These are phyloP conservation scores for Penicillium fuscoglaucum DNA, from an alignment of 2,329 filamentous ascomycete species.

Conservation along the genomic window DNA sequence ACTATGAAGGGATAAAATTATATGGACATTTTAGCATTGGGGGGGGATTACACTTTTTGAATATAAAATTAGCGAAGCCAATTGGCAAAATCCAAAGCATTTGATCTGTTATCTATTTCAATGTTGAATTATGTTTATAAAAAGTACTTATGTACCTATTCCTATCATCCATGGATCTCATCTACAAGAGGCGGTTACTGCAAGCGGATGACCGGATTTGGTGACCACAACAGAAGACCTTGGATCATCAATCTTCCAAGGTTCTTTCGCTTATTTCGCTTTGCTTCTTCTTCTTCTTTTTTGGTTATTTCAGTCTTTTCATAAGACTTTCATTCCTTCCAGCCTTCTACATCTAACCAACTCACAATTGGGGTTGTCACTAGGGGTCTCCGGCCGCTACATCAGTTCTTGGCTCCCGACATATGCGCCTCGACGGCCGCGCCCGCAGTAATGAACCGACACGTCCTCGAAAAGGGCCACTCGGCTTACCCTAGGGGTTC, in stretches of 20 bases:
- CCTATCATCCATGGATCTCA: background rate
- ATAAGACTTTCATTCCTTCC: background rate
- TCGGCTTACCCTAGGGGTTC: conserved; percentile 67
- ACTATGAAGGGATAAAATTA: conserved; percentile 1
- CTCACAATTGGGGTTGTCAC: conserved; percentile 9
- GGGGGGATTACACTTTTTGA: background rate
- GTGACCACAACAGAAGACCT: conserved; percentile 12
- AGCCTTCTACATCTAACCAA: conserved; percentile 10
- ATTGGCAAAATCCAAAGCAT: background rate
- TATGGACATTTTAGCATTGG: conserved; percentile 2
- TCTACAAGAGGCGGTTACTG: conserved; percentile 6
- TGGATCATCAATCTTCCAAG: background rate
- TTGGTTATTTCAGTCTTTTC: conserved; percentile 1
- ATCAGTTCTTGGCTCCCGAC: conserved; percentile 4
- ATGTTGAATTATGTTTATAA: background rate
- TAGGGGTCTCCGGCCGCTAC: conserved; percentile 6
- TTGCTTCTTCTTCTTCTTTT: background rate
- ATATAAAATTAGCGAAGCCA: background rate
- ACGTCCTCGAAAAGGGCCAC: conserved; percentile 79
- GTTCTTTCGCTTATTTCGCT: background rate
- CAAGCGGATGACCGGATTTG: conserved; percentile 29
- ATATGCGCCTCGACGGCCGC: conserved; percentile 33
- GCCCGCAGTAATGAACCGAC: conserved; percentile 73
- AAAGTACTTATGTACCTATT: background rate
- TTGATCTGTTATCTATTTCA: background rate